phyloP scores from a whole-genome alignment of 1,284 basidiomycete species.

The Phellopilus nigrolimitatus region DNA sequence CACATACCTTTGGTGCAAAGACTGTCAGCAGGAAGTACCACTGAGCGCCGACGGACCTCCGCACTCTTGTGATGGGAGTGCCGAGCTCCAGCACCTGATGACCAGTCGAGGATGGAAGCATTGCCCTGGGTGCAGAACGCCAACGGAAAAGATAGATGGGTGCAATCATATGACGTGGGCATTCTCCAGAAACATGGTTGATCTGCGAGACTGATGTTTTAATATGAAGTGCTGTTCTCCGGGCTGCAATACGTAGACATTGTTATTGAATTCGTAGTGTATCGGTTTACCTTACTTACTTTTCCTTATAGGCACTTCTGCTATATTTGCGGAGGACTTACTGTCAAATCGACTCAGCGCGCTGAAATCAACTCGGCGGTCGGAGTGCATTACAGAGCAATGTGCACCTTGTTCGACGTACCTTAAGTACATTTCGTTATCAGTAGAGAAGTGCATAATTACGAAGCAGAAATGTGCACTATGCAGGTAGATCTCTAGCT shows the following conservation, averaged over 20 bases:
- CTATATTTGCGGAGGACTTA: constrained; percentile 43
- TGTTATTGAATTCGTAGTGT: neutral
- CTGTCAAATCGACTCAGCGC: constrained; percentile 6
- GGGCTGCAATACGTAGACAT: constrained; percentile 50
- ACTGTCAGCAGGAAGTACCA: constrained; percentile 42
- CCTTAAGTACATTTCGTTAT: no score
- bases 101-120: constrained; percentile 48
- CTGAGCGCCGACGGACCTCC: constrained; percentile 28
- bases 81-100: constrained; percentile 51
- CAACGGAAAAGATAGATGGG: constrained; percentile 49
- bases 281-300: neutral
- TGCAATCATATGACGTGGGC: constrained; percentile 66
- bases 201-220: neutral
- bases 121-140: constrained; percentile 56
- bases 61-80: constrained; percentile 54
- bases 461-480: no score
- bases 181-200: neutral
- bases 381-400: neutral
- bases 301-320: constrained; percentile 48
- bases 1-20: constrained; percentile 48
- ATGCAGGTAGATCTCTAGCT: no score
- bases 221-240: constrained; percentile 46
- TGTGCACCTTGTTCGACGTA: neutral
- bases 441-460: no score
- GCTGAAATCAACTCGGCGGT: neutral